phyloP scores from a whole-genome alignment of 2,329 filamentous ascomycete species.

The Diaporthe ilicicola region DNA sequence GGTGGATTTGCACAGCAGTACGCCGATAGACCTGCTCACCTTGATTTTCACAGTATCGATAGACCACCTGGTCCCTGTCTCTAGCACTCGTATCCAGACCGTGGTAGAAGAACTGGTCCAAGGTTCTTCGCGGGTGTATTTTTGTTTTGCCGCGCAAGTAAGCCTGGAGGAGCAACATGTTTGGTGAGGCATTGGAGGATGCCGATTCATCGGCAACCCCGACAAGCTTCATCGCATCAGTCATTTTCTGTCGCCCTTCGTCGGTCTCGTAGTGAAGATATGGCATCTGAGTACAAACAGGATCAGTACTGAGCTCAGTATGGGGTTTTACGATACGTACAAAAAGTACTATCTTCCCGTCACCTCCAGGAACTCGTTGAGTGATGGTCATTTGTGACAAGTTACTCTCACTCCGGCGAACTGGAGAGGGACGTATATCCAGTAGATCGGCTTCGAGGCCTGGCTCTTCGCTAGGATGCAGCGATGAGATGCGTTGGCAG shows the following conservation, averaged over 20 bases:
- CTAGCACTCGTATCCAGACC: conserved; percentile 67
- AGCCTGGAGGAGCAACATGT: conserved; percentile 56
- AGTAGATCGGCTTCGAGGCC: conserved; percentile 22
- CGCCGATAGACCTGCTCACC: conserved; percentile 26
- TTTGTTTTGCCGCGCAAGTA: conserved; percentile 54
- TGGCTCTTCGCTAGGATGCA: conserved; percentile 40
- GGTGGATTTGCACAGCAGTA: no score
- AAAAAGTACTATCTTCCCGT: conserved; percentile 43
- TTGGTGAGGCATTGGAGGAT: conserved; percentile 41
- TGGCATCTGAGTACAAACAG: conserved; percentile 59
- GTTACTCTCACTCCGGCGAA: conserved; percentile 35
- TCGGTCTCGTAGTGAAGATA: conserved; percentile 73
- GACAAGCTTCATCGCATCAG: conserved; percentile 53
- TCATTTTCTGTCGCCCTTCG: conserved; percentile 63
- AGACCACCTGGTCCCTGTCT: conserved; percentile 72
- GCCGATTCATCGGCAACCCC: conserved; percentile 42
- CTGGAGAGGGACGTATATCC: conserved; percentile 30
- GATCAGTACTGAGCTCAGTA: neutral
- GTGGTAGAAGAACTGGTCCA: conserved; percentile 74
- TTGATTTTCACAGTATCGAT: conserved; percentile 59
- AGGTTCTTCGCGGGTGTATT: conserved; percentile 67
- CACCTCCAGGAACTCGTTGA: conserved; percentile 33
- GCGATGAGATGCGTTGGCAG: conserved; percentile 58
- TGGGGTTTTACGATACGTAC: neutral
- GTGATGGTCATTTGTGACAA: conserved; percentile 36